Evolutionary conservation across 1,284 basidiomycete species (phyloP).

Genomic region (Cronartium quercuum): DNA sequence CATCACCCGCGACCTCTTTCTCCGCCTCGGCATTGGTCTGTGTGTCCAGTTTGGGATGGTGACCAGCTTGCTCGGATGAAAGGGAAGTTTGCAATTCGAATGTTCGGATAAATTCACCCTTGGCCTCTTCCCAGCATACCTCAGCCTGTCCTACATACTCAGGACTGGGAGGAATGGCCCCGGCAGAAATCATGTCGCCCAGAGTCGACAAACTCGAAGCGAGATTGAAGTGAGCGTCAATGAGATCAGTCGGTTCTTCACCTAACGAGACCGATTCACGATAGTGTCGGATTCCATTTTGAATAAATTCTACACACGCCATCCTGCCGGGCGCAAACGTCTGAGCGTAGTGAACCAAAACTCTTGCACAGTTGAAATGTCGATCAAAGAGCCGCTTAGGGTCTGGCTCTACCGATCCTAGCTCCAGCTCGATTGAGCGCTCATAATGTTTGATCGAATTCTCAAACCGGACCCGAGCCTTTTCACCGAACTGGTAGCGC

Average conservation of each 20-base stretch:
- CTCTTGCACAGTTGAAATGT: slow-evolving; percentile 20
- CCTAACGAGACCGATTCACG: not conserved
- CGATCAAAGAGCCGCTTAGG: slow-evolving; percentile 1
- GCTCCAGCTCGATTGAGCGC: not conserved
- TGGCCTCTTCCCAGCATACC: not conserved
- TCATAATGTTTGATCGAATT: slow-evolving; percentile 8
- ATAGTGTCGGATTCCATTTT: slow-evolving; percentile 9
- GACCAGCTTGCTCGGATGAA: not conserved
- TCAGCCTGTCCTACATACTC: not conserved
- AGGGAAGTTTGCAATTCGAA: slow-evolving; percentile 20
- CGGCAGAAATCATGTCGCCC: slow-evolving; percentile 12
- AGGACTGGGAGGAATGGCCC: not conserved
- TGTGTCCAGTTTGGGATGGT: not conserved
- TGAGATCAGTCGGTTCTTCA: not conserved
- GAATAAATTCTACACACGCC: not conserved
- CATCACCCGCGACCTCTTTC: not conserved
- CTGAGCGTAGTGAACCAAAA: slow-evolving; percentile 2
- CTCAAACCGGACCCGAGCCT: slow-evolving; percentile 4
- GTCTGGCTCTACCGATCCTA: not conserved
- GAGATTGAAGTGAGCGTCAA: slow-evolving; percentile 22
- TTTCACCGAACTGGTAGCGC: slow-evolving; percentile 26
- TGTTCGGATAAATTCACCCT: not conserved
- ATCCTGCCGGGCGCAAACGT: slow-evolving; percentile 1
- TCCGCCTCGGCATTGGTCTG: not conserved
- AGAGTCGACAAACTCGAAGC: not conserved